Base-by-base conservation (phyloP, 2,329 filamentous ascomycete species). In the Alternaria dauci region DNA sequence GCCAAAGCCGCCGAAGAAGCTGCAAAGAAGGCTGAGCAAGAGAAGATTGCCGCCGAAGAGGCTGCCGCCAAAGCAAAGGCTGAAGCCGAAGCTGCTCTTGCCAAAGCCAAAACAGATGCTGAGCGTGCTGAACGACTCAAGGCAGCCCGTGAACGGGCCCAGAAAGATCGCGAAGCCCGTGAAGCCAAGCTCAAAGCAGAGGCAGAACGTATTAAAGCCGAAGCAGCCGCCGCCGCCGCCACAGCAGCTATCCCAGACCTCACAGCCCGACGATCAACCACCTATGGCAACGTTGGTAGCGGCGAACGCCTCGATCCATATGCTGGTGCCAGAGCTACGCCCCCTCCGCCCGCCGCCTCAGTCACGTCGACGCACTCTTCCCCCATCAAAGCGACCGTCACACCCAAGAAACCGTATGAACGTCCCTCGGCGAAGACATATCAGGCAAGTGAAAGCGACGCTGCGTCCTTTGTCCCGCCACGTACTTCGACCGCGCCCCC, bases 251-350 rank as follows among this genome's bases (percentile, higher is more conserved):
- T 52, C 12, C 67, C 67, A n/a, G 69, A 71, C 8, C 54, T 68
- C 36, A 63, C 58, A 7, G 66, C 61, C n/a, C 72, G 74, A 41
- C 73, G 75, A 11, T 75, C 73, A 28, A 72, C 74, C 12, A 73
- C 76, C 8, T 78, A 78, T 85, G 55, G 75, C 32, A 75, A 75
- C 23, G 55, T 75, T 14, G 85, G 87, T 32, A 85, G 89, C 23
- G 89, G 89, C 52, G 89, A 92, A 77, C 88, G 85, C 78, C 89
- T 85, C 51, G 90, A 88, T 77, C 88, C 88, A 68, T 92, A 90
- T 86, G 89, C 89, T 6, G 75, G 75, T 34, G 68, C 87, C 85
- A 61, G 63, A 43, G 67, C 85, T 83, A 65, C 88, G 83, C 56
- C 82, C 81, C 56, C 82, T 81, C 59, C 74, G 43, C 46, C 46